Evolutionary conservation across 23 red algal genomes (phyloP).

Genomic region (Chondrus crispus): DNA sequence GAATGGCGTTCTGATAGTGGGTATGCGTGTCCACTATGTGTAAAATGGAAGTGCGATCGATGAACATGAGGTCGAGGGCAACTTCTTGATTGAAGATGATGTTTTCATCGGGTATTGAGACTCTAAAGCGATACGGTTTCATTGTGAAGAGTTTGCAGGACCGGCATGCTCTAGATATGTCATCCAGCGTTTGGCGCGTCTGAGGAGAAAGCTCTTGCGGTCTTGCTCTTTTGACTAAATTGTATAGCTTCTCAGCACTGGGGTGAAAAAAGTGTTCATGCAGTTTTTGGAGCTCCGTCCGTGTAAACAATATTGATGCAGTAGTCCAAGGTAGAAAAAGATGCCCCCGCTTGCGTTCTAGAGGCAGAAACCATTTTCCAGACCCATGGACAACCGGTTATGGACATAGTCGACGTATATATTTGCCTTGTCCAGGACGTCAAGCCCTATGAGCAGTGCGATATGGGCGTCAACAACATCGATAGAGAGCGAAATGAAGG

Average conservation of each 20-base stretch:
- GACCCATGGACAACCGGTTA: neutral
- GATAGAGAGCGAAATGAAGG: neutral
- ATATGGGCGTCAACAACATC: neutral
- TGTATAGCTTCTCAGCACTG: neutral
- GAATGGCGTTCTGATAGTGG: neutral
- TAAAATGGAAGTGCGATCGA: neutral
- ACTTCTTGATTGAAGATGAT: neutral
- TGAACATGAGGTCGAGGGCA: slow-evolving; percentile 14
- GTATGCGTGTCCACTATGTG: slow-evolving; percentile 1
- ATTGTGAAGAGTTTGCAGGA: neutral
- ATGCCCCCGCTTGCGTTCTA: neutral
- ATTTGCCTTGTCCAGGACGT: neutral
- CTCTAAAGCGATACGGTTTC: neutral
- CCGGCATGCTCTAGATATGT: neutral
- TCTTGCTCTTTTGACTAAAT: neutral
- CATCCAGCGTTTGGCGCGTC: neutral
- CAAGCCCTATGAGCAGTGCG: neutral
- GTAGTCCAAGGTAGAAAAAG: neutral
- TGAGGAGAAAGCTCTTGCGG: neutral
- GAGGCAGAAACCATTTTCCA: neutral
- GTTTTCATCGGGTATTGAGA: neutral
- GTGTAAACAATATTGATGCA: neutral
- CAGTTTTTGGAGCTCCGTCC: neutral
- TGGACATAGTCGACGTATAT: neutral
- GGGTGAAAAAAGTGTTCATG: neutral